Base-by-base conservation (phyloP, 345 rosid genomes). In the Leavenworthia alabamica region DNA sequence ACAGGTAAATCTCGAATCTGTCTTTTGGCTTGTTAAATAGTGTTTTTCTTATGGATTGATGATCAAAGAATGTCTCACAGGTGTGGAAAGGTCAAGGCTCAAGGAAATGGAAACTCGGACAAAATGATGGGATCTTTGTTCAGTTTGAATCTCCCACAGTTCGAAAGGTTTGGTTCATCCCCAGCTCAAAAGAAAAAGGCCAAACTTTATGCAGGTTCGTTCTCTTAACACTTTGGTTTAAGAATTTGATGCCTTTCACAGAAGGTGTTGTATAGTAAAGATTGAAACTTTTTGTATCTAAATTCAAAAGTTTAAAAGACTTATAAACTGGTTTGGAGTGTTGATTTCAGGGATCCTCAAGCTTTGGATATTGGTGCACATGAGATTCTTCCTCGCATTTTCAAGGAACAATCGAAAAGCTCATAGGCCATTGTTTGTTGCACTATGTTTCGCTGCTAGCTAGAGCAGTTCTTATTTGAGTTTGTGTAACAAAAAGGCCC, bases 81-180 rank as follows among this genome's bases (percentile, higher is more conserved):
- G 88, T 91, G 46, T 91, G 96, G 96, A 90, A 84, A 83, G 99
- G 99, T 67, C 91, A 85, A 78, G 99, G 99, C 47, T 85, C 96
- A 37, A 87, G 99, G 78, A 93, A 93, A 78, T 93, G 99, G 99
- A 93, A 62, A 67, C 91, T 85, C 13, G 96, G 97, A 55, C 89
- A 75, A 64, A 81, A 78, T 42, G 97, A 93, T 75, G 97, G 99
- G 49, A 85, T 93, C 76, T 93, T 89, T 66, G 80, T 93, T 73
- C 99, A 89, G 70, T 89, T 81, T 65, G 99, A 93, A 68, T 83
- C 89, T 19, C 85, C 86, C 8, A 49, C 54, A 44, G 22, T 81
- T 51, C 84, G 96, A 62, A 82, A 89, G 66, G 74, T 93, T 36
- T 93, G 97, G 94, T 93, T 93, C 77, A 79, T 93, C 65, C 74